Percentiles rank a stretch among this genome's conserved stretches.
Evolutionary conservation across 2,329 filamentous ascomycete genomes (phyloP).

Genomic region (Nothophoma quercina): DNA sequence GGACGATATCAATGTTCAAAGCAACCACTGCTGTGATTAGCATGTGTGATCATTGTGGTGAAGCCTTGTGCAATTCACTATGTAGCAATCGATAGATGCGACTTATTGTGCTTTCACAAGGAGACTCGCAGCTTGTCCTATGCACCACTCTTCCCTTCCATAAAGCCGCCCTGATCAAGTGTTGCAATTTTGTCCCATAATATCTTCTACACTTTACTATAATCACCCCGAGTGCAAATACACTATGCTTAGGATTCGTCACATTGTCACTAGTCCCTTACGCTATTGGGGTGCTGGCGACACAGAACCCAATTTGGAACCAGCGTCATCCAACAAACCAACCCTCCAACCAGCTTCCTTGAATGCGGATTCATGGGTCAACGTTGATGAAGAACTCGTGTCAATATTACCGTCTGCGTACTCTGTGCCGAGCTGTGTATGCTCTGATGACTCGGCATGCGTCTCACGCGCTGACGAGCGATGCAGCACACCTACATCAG

Average conservation of each 20-base stretch:
- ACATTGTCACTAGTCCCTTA: not conserved
- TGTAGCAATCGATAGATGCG: not conserved
- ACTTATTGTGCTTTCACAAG: not conserved
- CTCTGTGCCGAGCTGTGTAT: not conserved
- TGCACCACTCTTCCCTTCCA: no score
- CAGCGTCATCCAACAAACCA: not conserved
- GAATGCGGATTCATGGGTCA: not conserved
- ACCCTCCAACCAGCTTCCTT: not conserved
- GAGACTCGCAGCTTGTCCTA: not conserved
- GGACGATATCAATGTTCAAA: no score
- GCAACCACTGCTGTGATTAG: not conserved
- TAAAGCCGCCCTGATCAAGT: no score
- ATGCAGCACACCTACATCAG: not conserved
- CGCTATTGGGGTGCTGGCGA: not conserved
- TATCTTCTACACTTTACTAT: no score
- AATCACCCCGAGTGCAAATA: not conserved
- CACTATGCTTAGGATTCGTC: conserved; percentile 1
- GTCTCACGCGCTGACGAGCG: not conserved
- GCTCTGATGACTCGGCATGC: not conserved
- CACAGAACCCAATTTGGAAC: not conserved
- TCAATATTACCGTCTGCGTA: not conserved
- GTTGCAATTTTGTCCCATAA: no score
- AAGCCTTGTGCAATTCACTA: not conserved
- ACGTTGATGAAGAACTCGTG: not conserved
- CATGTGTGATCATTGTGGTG: not conserved